Evolutionary conservation across 1,139 yeast genomes (phyloP).

Genomic region (Blastobotrys malaysiensis): DNA sequence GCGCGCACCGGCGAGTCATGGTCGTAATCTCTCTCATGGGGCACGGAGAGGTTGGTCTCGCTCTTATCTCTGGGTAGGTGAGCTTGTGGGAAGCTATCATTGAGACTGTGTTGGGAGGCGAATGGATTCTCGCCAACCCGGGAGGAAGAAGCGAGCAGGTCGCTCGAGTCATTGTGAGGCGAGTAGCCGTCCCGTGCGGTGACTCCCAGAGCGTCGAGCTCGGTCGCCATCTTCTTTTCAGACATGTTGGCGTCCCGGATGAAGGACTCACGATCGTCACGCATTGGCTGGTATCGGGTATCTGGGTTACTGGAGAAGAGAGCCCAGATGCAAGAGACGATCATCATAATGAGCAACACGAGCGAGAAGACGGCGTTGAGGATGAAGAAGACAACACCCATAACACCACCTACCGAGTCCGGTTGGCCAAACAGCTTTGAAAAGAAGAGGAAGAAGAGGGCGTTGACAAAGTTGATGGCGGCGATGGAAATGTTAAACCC

Average conservation of each 20-base stretch:
- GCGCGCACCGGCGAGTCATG: slow-evolving; percentile 10
- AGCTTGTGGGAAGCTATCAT: slow-evolving; percentile 23
- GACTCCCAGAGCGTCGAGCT: slow-evolving; percentile 82
- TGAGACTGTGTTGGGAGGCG: slow-evolving; percentile 4
- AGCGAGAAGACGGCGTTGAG: slow-evolving; percentile 86
- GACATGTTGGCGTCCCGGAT: slow-evolving; percentile 48
- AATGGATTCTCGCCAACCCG: slow-evolving; percentile 6
- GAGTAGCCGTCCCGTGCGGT: slow-evolving; percentile 58
- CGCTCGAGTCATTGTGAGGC: slow-evolving; percentile 9
- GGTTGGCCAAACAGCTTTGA: slow-evolving; percentile 82
- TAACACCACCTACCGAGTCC: slow-evolving; percentile 78
- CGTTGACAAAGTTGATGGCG: slow-evolving; percentile 53
- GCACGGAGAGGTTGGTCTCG: slow-evolving; percentile 6
- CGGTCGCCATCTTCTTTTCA: slow-evolving; percentile 43
- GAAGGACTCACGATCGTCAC: slow-evolving; percentile 92
- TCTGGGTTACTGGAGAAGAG: slow-evolving; percentile 88
- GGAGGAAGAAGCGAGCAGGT: slow-evolving; percentile 4
- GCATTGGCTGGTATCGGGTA: slow-evolving; percentile 92
- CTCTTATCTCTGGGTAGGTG: slow-evolving; percentile 17
- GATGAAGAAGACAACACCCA: slow-evolving; percentile 89
- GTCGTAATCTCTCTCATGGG: neutral
- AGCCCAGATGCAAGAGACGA: slow-evolving; percentile 81
- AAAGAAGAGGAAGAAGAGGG: slow-evolving; percentile 76
- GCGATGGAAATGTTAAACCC: slow-evolving; percentile 83
- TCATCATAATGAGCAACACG: slow-evolving; percentile 73